These are phyloP conservation scores for Paramecium pentaurelia DNA, from an alignment of 73 alveolate genomes.

Conservation along the genomic window DNA sequence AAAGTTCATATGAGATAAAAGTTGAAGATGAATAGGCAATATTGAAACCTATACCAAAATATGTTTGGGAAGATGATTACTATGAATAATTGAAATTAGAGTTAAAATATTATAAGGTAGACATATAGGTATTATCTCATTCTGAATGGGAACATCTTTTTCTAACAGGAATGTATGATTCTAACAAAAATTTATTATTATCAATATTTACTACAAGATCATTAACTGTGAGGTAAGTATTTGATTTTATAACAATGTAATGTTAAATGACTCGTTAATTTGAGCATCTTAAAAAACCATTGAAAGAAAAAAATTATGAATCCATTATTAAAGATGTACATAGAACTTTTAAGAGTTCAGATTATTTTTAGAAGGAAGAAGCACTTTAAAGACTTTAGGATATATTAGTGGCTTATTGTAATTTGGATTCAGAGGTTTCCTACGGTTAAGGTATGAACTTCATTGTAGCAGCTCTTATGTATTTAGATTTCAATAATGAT, in stretches of 20 bases:
- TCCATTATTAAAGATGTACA: neutral
- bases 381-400: neutral
- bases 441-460: constrained; percentile 41
- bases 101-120: neutral
- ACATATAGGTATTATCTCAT: neutral
- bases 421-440: neutral
- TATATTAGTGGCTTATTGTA: neutral
- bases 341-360: neutral
- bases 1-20: neutral
- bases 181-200: neutral
- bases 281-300: neutral
- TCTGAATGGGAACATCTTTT: neutral
- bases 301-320: neutral
- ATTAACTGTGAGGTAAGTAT: neutral
- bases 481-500: neutral
- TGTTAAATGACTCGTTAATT: neutral
- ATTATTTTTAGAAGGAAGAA: neutral
- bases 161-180: neutral
- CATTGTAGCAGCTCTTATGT: neutral
- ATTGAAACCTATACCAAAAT: neutral
- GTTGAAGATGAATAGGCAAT: neutral
- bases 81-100: constrained; percentile 20
- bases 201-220: constrained; percentile 1
- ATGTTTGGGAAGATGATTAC: constrained; percentile 35
- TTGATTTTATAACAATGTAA: neutral